Percentiles rank a stretch among this genome's conserved stretches.
phyloP scores from a whole-genome alignment of 306 rosid genomes.

The Vigna nakashimae region DNA sequence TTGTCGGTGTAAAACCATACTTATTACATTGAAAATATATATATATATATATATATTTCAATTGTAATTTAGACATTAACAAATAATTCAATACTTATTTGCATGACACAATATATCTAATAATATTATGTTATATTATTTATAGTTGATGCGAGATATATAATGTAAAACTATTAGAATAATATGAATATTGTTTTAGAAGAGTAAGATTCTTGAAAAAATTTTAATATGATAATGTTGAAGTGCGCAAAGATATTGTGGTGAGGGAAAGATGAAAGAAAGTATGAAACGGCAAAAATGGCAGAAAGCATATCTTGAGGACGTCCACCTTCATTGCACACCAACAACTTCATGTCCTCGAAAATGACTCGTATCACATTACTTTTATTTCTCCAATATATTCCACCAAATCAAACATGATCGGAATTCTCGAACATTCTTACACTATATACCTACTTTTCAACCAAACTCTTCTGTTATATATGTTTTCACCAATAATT shows the following conservation, averaged over 20 bases:
- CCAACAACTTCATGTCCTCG: neutral
- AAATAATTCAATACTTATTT: too few relatives aligned
- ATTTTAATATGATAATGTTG: neutral
- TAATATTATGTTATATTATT: too few relatives aligned
- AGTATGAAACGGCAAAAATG: constrained; percentile 25
- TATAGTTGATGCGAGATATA: too few relatives aligned
- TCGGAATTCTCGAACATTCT: constrained; percentile 10
- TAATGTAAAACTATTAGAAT: too few relatives aligned
- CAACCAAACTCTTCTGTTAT: neutral
- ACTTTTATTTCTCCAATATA: neutral
- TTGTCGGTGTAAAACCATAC: too few relatives aligned
- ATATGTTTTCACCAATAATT: neutral
- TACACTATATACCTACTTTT: neutral
- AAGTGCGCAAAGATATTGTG: constrained; percentile 19
- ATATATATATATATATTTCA: too few relatives aligned
- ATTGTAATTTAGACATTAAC: too few relatives aligned
- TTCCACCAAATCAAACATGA: constrained; percentile 1
- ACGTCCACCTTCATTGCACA: neutral
- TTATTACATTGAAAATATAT: too few relatives aligned
- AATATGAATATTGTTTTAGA: too few relatives aligned
- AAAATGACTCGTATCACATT: constrained; percentile 18
- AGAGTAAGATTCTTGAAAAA: neutral
- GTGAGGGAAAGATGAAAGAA: neutral
- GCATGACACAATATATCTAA: too few relatives aligned
- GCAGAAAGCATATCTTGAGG: constrained; percentile 37